Conservation (phyloP, 2,329 filamentous ascomycete species). For the Aspergillus cejpii region DNA sequence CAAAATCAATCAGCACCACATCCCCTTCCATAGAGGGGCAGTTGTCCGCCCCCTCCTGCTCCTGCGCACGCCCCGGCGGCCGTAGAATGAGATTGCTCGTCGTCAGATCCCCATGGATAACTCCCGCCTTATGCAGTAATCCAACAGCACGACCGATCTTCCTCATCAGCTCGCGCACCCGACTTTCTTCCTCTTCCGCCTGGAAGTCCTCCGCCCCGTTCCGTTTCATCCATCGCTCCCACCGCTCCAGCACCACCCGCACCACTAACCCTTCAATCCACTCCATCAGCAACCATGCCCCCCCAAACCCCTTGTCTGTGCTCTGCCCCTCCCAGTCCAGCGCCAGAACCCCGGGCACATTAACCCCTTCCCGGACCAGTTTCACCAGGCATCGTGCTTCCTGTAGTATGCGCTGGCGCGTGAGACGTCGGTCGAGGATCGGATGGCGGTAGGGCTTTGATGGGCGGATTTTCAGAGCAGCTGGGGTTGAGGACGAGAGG, state of each 20-base stretch:
- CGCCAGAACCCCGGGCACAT: slow-evolving; percentile 74
- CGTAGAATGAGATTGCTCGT: slow-evolving; percentile 93
- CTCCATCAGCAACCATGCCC: slow-evolving; percentile 74
- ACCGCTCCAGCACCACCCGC: slow-evolving; percentile 61
- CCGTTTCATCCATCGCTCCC: slow-evolving; percentile 50
- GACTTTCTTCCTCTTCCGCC: slow-evolving; percentile 45
- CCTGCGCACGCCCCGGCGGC: slow-evolving; percentile 26
- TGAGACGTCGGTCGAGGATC: slow-evolving; percentile 77
- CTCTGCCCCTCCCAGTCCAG: slow-evolving; percentile 56
- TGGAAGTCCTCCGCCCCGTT: slow-evolving; percentile 28
- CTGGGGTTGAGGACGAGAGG: slow-evolving; percentile 59
- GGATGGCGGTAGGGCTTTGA: slow-evolving; percentile 89
- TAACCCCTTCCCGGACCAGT: slow-evolving; percentile 69
- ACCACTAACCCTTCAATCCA: slow-evolving; percentile 73
- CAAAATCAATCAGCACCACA: slow-evolving; percentile 89
- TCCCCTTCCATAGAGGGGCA: slow-evolving; percentile 54
- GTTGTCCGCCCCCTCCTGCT: slow-evolving; percentile 14
- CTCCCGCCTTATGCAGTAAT: slow-evolving; percentile 69
- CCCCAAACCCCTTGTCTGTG: slow-evolving; percentile 52
- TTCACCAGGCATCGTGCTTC: slow-evolving; percentile 81
- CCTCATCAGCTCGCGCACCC: slow-evolving; percentile 58
- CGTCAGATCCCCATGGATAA: slow-evolving; percentile 92
- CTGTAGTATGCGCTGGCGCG: slow-evolving; percentile 75
- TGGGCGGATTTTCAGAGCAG: slow-evolving; percentile 85
- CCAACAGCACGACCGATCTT: slow-evolving; percentile 67